These are phyloP conservation scores for Solanum habrochaites DNA, from an alignment of 257 asterid species.

Conservation along the genomic window DNA sequence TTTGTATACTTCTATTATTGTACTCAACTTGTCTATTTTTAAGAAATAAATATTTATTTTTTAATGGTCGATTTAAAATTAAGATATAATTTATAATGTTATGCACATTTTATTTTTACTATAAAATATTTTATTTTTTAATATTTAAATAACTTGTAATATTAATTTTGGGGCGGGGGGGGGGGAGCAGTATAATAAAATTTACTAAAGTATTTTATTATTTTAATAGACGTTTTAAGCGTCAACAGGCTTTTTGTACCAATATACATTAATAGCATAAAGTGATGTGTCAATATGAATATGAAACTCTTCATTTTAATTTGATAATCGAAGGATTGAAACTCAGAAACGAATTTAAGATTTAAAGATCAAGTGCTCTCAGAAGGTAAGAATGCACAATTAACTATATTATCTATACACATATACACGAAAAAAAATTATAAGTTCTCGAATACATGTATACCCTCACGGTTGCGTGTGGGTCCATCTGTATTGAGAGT, in stretches of 20 bases:
- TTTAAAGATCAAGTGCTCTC: no score
- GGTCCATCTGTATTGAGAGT: neutral
- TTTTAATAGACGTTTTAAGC: neutral
- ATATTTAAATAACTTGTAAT: neutral
- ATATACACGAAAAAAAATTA: no score
- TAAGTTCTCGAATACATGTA: no score
- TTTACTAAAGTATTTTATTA: neutral
- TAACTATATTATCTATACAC: no score
- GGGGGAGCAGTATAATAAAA: neutral
- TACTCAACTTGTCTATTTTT: neutral
- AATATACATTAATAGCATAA: neutral
- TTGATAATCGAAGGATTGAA: neutral
- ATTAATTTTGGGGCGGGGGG: no score
- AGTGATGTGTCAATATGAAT: neutral
- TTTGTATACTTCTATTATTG: neutral
- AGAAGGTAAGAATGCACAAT: no score
- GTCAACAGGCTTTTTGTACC: neutral
- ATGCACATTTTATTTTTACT: neutral
- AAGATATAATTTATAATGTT: neutral
- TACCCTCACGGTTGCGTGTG: no score
- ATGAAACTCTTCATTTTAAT: neutral
- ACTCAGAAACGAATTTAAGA: no score
- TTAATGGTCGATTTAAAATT: neutral
- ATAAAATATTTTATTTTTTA: neutral
- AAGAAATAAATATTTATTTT: neutral